These are phyloP conservation scores for Byssothecium circinans DNA, from an alignment of 2,329 filamentous ascomycete genomes.

Conservation along the genomic window DNA sequence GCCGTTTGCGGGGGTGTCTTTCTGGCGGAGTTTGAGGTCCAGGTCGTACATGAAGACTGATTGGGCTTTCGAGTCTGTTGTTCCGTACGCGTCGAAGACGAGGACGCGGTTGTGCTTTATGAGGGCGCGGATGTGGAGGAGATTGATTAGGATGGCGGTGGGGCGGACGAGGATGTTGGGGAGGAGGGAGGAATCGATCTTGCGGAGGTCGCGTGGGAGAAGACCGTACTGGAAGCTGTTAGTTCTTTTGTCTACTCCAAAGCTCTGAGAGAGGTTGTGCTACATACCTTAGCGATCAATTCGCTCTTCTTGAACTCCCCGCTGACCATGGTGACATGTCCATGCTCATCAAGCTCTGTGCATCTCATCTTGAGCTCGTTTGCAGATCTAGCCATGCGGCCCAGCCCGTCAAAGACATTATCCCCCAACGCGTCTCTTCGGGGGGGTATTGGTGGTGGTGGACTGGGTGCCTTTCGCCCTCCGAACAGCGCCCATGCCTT, in stretches of 20 bases:
- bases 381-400: conserved; percentile 74
- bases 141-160: conserved; percentile 89
- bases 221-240: conserved; percentile 71
- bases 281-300: conserved; percentile 81
- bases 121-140: conserved; percentile 92
- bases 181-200: conserved; percentile 94
- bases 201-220: conserved; percentile 89
- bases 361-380: conserved; percentile 86
- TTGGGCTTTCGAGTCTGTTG: conserved; percentile 90
- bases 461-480: conserved; percentile 45
- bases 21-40: conserved; percentile 87
- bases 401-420: conserved; percentile 53
- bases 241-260: conserved; percentile 5
- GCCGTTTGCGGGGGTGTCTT: conserved; percentile 55
- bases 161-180: conserved; percentile 94
- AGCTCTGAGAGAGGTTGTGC: neutral
- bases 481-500: conserved; percentile 30
- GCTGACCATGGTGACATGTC: conserved; percentile 88
- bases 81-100: conserved; percentile 94
- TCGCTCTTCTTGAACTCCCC: conserved; percentile 98
- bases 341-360: conserved; percentile 91
- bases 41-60: conserved; percentile 98
- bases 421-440: conserved; percentile 59
- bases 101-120: conserved; percentile 95
- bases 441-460: conserved; percentile 57